Conservation (phyloP, 2,329 filamentous ascomycete species). For the Colletotrichum echinochloae region DNA sequence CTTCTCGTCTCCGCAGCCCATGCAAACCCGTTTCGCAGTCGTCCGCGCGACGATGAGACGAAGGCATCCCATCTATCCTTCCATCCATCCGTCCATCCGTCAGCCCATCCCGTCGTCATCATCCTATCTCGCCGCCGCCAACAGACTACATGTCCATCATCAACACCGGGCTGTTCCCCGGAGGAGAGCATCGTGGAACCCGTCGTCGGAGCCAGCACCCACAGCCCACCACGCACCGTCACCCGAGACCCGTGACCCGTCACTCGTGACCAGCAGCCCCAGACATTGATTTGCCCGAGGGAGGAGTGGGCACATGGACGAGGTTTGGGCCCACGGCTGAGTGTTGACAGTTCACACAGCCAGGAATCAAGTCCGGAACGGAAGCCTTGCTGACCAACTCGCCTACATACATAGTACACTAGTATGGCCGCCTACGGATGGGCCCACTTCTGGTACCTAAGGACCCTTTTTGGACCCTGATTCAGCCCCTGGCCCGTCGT, state of each 20-base stretch:
- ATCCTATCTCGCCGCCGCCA: conserved; percentile 13
- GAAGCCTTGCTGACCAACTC: too few relatives aligned
- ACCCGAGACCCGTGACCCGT: background rate
- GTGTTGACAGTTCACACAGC: background rate
- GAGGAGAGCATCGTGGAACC: background rate
- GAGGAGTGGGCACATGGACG: conserved; percentile 2
- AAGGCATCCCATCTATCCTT: background rate
- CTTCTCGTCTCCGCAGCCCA: background rate
- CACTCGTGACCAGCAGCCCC: background rate
- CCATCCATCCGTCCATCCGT: background rate
- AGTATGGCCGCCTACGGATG: background rate
- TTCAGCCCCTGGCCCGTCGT: conserved; percentile 34
- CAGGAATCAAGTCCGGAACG: conserved; percentile 1
- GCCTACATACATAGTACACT: too few relatives aligned
- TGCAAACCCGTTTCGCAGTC: conserved; percentile 1
- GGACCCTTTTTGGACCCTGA: conserved; percentile 33
- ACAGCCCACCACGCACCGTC: too few relatives aligned
- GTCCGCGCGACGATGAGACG: conserved; percentile 29
- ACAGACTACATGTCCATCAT: background rate
- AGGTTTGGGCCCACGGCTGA: background rate
- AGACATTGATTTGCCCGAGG: background rate
- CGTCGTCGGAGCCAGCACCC: background rate
- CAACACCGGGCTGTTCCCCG: background rate
- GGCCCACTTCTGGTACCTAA: background rate
- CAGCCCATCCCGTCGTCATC: conserved; percentile 26